phyloP scores from a whole-genome alignment of 805 yeast genomes.

The Cyberlindnera lachancei region DNA sequence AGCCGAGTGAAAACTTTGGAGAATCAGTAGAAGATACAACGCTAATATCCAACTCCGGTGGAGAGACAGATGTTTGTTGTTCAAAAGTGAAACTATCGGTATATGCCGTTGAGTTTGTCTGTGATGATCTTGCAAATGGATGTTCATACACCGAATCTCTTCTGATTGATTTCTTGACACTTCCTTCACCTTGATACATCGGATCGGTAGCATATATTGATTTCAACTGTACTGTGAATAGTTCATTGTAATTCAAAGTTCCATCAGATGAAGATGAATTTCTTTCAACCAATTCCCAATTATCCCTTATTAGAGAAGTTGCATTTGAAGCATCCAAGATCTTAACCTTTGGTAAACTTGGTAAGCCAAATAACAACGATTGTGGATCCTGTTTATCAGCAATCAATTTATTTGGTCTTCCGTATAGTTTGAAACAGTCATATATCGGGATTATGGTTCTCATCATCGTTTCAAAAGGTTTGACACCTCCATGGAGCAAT shows the following conservation, averaged over 20 bases:
- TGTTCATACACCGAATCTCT: conserved; percentile 5
- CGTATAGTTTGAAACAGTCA: conserved; percentile 66
- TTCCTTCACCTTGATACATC: conserved; percentile 7
- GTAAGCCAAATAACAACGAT: conserved; percentile 64
- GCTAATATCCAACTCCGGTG: too few relatives aligned
- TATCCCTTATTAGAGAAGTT: conserved; percentile 7
- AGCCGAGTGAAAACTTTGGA: conserved; percentile 7
- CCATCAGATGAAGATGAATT: too few relatives aligned
- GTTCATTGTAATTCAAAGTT: background rate
- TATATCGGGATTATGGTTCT: conserved; percentile 61
- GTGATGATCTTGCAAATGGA: conserved; percentile 9
- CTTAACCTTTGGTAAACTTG: conserved; percentile 62
- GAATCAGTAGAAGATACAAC: background rate
- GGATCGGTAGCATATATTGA: conserved; percentile 3
- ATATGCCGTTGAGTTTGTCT: background rate
- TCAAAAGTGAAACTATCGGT: too few relatives aligned
- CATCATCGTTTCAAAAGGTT: conserved; percentile 65
- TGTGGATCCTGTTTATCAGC: conserved; percentile 47
- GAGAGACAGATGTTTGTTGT: too few relatives aligned
- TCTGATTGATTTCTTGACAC: conserved; percentile 3
- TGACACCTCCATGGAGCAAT: conserved; percentile 62
- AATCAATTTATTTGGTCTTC: conserved; percentile 59
- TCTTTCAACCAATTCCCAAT: conserved; percentile 10
- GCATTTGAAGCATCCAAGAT: conserved; percentile 30
- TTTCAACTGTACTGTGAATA: conserved; percentile 7